Evolutionary conservation across 1,284 basidiomycete species (phyloP), one percentile per base, ranked within the genome.

Genomic region (Ceratobasidium papillatum): DNA sequence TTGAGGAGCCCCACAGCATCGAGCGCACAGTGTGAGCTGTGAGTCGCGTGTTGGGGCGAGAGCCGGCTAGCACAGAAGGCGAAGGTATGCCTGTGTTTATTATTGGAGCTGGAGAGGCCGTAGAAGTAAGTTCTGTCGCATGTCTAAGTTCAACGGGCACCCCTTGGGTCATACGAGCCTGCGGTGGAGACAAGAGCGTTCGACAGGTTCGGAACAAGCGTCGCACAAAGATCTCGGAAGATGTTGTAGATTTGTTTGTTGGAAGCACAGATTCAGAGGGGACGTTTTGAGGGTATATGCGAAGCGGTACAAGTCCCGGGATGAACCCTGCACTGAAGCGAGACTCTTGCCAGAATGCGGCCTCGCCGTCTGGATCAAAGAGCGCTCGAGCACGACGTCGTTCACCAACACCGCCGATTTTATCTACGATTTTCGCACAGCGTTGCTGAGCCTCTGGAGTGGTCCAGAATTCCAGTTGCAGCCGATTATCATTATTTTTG

Each of bases 1-100:
- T 84, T 49, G 82, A 83, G 0, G 91, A 89, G 30, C 93, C 94
- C 81, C 87, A 87, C 11, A 90, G 83, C 82, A 93, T 83, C 77
- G 90, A 91, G 71, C 88, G 85, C 17, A 91, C 87, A 0, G 91
- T 93, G 78, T 93, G 91, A 9, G 85, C 87, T 0, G 90, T 91
- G 54, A 91, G 82, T 25, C 86, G 84, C 2, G 87, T 84, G 78
- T 89, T 90, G 41, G 85, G 69, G 14, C 69, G 69, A n/a, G 69
- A 73, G 22, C 56, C 58, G 12, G 69, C 56, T 3, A 73, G 45
- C 3, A 73, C 69, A 9, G 69, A 73, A 4, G 69, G 69, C 4
- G 69, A 73, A 9, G 69, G 69, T 9, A 41, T 45, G 30, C 58
- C 56, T 12, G 69, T 62, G 58, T 73, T 58, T 36, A 73, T 73